Base-by-base conservation (phyloP, 1,284 basidiomycete species). In the Ceratobasidium sp. region DNA sequence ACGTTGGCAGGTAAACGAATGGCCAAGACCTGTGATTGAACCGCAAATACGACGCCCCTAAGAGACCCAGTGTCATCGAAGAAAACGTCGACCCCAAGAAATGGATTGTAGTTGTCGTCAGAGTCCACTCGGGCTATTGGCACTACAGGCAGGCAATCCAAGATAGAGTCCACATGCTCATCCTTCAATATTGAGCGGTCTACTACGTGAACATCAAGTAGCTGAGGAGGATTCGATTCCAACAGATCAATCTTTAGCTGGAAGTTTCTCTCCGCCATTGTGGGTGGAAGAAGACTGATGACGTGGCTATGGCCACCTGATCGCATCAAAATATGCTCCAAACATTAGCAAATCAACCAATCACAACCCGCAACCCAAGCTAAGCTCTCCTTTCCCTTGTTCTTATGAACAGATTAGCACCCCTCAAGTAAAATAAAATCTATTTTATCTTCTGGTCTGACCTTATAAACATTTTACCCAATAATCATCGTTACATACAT, bases 231-330 rank as follows among this genome's bases (percentile, higher is more conserved):
- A 4, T 43, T 55, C 9, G 23, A 21, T 11, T 67, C 38, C 7
- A 67, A 14, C 23, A 67, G 47, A 67, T 21, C 21, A 13, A 67
- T 52, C 4, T 43, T 18, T 2, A 67, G 13, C 30, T 41, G 21
- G 35, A 67, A 23, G 18, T 49, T 41, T 35, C 21, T 18, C 2
- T 32, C 26, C 3, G 63, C 28, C 63, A 67, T 67, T n/a, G 11
- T 46, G 26, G 21, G 35, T 5, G 6, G 38, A 14, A 18, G 38
- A n/a, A 50, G 16, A 35, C 13, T 61, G 52, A 28, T 69, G 50
- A 46, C 64, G 52, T 69, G 64, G 64, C 64, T 69, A 69, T 32
- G 52, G 52, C 38, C 50, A 55, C 50, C 41, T 5, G 47, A 43
- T 43, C 21, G 21, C 41, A 38, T 38, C 35, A 38, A 11, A 38